phyloP scores from a whole-genome alignment of 768 basidiomycete species.

The Strobilomyces confusus region DNA sequence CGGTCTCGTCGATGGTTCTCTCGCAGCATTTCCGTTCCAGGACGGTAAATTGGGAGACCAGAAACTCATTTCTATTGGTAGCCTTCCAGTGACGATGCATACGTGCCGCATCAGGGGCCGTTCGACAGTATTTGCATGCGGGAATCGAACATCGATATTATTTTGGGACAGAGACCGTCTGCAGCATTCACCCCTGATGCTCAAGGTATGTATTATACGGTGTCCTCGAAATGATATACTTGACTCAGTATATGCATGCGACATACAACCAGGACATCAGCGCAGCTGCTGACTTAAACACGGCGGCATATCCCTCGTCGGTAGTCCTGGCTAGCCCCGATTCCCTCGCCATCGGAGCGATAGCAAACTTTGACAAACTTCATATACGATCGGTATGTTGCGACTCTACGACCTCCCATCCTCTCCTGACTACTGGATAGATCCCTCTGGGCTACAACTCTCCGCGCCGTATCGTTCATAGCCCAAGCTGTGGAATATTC shows the following conservation, averaged over 20 bases:
- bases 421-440: conserved; percentile 34
- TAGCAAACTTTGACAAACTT: conserved; percentile 69
- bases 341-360: conserved; percentile 59
- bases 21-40: conserved; percentile 52
- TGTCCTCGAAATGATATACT: background rate
- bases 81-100: conserved; percentile 59
- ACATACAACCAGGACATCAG: conserved; percentile 42
- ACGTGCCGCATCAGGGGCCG: conserved; percentile 51
- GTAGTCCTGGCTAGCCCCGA: conserved; percentile 56
- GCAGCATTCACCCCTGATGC: conserved; percentile 63
- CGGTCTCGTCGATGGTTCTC: conserved; percentile 72
- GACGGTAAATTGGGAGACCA: conserved; percentile 40
- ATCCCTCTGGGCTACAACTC: conserved; percentile 67
- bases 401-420: background rate
- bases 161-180: conserved; percentile 64
- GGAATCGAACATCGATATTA: conserved; percentile 65
- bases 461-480: conserved; percentile 65
- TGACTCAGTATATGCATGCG: conserved; percentile 3
- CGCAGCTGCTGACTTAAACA: conserved; percentile 50
- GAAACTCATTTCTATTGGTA: conserved; percentile 63
- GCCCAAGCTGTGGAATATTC: conserved; percentile 50
- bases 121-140: conserved; percentile 63
- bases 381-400: conserved; percentile 70
- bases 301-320: conserved; percentile 44
- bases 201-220: conserved; percentile 49